Evolutionary conservation across 257 asterid genomes (phyloP), one percentile per base, ranked within the genome.

Genomic region (Craterostigma plantagineum): DNA sequence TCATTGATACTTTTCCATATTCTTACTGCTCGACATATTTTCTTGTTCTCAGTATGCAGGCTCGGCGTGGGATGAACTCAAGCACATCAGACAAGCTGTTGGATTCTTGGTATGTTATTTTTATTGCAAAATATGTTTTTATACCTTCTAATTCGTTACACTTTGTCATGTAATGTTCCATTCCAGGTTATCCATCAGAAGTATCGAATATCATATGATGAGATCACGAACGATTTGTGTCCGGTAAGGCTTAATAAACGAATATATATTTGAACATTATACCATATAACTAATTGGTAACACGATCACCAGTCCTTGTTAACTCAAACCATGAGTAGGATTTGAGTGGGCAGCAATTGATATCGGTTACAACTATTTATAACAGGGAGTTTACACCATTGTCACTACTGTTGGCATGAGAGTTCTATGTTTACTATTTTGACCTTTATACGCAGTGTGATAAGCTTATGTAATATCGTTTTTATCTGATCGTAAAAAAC

Each of bases 11-110:
- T 42, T 45, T 59, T 18, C 43, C 33, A 17, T 48, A 16, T 42
- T 10, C 40, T 49, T 52, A 49, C 47, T 50, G 35, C 35, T 16
- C 46, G 43, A 37, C 42, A 14, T 51, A 43, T 35, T 46, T 5
- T 60, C 56, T 23, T 52, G 48, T 40, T 49, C 38, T 48, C 92
- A 90, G 98, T 90, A 90, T 63, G 95, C 98, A 15, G 98, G 98
- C 52, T 59, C 84, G 10, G 72, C 95, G 39, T 90, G 98, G 98
- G 98, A 90, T 68, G 95, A 90, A 65, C 94, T 90, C 67, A 90
- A 72, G 62, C 95, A 90, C 70, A 90, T 83, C 51, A 69, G 95
- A 71, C 98, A 90, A 64, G 75, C 95, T 49, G 98, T 90, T 69
- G 95, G 98, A 13, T 90, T 90, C 86, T 57, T 90, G 93, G 98